phyloP scores from a whole-genome alignment of 2,329 filamentous ascomycete species.

The Zymoseptoria crescenta region DNA sequence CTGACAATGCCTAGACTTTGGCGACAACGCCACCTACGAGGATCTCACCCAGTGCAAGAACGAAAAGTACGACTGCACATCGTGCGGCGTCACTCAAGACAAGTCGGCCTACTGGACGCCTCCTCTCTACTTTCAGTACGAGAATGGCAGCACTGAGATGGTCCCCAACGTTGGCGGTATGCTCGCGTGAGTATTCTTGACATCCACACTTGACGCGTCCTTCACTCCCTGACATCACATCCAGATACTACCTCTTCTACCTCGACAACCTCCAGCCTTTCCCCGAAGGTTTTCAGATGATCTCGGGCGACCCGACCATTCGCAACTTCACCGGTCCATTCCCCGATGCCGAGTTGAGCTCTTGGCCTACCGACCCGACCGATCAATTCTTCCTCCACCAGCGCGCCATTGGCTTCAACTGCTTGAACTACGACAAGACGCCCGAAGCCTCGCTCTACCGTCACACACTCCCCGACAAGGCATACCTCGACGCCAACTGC shows the following conservation, averaged over 20 bases:
- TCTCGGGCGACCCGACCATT: slow-evolving; percentile 62
- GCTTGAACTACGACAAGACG: slow-evolving; percentile 64
- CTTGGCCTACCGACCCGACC: slow-evolving; percentile 57
- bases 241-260: slow-evolving; percentile 77
- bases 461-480: slow-evolving; percentile 73
- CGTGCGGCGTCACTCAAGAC: slow-evolving; percentile 71
- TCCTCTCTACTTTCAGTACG: slow-evolving; percentile 66
- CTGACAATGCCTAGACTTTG: slow-evolving; percentile 50
- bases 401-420: slow-evolving; percentile 90
- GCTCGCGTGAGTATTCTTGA: slow-evolving; percentile 59
- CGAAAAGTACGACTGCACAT: slow-evolving; percentile 59
- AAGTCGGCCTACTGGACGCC: slow-evolving; percentile 84
- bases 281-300: slow-evolving; percentile 70
- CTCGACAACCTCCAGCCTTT: slow-evolving; percentile 61
- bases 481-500: slow-evolving; percentile 72
- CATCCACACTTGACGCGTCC: neutral
- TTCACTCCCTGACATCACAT: neutral
- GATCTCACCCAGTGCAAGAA: slow-evolving; percentile 57
- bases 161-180: slow-evolving; percentile 74
- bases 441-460: slow-evolving; percentile 71
- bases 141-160: slow-evolving; percentile 57
- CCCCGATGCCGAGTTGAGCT: slow-evolving; percentile 60
- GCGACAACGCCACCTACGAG: slow-evolving; percentile 47
- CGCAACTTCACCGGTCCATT: slow-evolving; percentile 64
- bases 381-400: slow-evolving; percentile 65